phyloP scores from a whole-genome alignment of 2,329 filamentous ascomycete species.

The Scedosporium boydii region DNA sequence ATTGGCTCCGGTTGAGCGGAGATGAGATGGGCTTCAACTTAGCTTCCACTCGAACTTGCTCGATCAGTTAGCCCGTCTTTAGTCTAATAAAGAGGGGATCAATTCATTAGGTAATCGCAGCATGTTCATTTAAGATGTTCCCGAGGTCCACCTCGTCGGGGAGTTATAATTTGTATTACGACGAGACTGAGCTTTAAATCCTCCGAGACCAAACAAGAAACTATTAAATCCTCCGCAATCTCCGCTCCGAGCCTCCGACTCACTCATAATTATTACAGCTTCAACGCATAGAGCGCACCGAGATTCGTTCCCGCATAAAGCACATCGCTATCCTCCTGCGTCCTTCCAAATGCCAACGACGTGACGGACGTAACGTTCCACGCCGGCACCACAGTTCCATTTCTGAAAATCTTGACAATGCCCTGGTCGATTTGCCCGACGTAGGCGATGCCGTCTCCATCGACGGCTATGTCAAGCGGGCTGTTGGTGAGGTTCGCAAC shows the following conservation, averaged over 20 bases:
- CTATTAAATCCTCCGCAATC: not conserved
- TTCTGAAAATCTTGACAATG: not conserved
- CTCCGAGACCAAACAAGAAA: no score
- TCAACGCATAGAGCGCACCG: not conserved
- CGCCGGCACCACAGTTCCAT: not conserved
- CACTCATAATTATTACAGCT: not conserved
- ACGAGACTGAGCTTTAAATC: no score
- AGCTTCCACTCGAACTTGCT: no score
- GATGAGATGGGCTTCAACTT: no score
- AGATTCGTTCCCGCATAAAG: not conserved
- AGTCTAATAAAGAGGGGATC: no score
- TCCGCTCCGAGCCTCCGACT: not conserved
- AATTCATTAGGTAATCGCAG: no score
- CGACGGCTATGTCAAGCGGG: slow-evolving; percentile 11
- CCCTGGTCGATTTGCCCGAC: slow-evolving; percentile 1
- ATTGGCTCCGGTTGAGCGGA: no score
- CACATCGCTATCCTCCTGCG: not conserved
- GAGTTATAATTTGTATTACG: no score
- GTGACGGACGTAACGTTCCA: not conserved
- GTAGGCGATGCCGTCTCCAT: slow-evolving; percentile 10
- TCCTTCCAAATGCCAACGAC: not conserved
- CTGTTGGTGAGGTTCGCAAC: slow-evolving; percentile 4
- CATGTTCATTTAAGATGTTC: no score
- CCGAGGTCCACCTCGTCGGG: no score
- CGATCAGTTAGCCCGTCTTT: no score